Conservation (phyloP, 2,329 filamentous ascomycete species). For the Penicillium rolfsii region DNA sequence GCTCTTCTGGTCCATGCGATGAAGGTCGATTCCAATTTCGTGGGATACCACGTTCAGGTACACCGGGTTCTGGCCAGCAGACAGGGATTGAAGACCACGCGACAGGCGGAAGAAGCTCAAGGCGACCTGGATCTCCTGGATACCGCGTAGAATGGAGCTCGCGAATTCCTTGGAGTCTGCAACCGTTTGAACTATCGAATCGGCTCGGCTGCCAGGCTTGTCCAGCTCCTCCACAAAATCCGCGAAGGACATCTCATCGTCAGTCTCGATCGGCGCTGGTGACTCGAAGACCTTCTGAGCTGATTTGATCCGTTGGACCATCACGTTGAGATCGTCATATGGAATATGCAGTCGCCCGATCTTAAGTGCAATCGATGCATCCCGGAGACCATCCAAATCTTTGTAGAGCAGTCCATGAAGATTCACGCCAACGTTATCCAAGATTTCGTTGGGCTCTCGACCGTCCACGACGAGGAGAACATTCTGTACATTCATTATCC, state of each 20-base stretch:
- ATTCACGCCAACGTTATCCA: conserved; percentile 87
- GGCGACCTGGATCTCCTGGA: conserved; percentile 95
- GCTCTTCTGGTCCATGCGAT: conserved; percentile 87
- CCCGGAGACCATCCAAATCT: conserved; percentile 80
- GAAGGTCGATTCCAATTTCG: conserved; percentile 89
- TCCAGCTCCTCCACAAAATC: conserved; percentile 77
- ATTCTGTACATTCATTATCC: conserved; percentile 85
- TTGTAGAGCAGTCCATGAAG: conserved; percentile 89
- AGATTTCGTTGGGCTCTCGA: conserved; percentile 78
- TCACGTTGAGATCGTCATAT: conserved; percentile 75
- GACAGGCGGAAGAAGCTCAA: conserved; percentile 88
- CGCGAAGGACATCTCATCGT: conserved; percentile 66
- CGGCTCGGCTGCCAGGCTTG: conserved; percentile 66
- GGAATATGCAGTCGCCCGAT: conserved; percentile 88
- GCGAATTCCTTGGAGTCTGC: conserved; percentile 93
- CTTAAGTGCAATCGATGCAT: conserved; percentile 88
- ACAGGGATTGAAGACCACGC: conserved; percentile 72
- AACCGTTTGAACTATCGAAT: conserved; percentile 76
- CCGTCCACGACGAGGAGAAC: conserved; percentile 87
- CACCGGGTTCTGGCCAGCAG: conserved; percentile 69
- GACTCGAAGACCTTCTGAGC: conserved; percentile 41
- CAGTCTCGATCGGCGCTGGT: conserved; percentile 47
- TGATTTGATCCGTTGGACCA: conserved; percentile 38
- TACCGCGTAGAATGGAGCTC: conserved; percentile 83
- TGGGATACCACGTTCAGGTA: conserved; percentile 91